Percentiles rank a stretch among this genome's conserved stretches.
These are phyloP conservation scores for Emergomyces africanus DNA, from an alignment of 2,329 filamentous ascomycete genomes.

Conservation along the genomic window DNA sequence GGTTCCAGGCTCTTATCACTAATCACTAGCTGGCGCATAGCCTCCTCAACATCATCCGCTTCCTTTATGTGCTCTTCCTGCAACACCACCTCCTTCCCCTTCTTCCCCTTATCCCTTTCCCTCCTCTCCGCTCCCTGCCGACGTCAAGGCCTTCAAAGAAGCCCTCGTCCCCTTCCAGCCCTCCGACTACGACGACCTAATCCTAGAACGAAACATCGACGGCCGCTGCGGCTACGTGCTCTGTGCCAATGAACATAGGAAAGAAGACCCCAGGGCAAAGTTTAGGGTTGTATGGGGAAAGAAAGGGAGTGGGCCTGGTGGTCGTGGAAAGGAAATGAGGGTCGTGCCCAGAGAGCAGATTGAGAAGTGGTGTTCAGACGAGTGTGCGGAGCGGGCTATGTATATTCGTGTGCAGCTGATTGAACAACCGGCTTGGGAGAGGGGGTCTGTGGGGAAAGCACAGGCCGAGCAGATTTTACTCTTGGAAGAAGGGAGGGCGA, in stretches of 20 bases:
- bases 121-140: conserved; percentile 33
- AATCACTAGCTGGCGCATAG: conserved; percentile 13
- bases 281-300: conserved; percentile 53
- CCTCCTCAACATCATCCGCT: conserved; percentile 17
- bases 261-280: conserved; percentile 44
- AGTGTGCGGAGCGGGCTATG: conserved; percentile 65
- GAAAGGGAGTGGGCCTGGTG: conserved; percentile 34
- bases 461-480: conserved; percentile 45
- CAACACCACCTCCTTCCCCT: conserved; percentile 7
- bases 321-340: conserved; percentile 41
- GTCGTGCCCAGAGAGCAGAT: conserved; percentile 60
- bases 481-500: conserved; percentile 70
- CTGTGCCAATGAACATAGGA: conserved; percentile 53
- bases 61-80: not conserved
- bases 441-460: conserved; percentile 44
- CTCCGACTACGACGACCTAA: conserved; percentile 75
- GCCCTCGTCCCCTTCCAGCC: conserved; percentile 67
- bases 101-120: conserved; percentile 3
- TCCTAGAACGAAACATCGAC: conserved; percentile 78
- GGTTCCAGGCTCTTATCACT: conserved; percentile 4
- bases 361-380: conserved; percentile 76
- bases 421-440: conserved; percentile 75
- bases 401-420: conserved; percentile 82
- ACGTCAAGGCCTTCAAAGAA: conserved; percentile 52
- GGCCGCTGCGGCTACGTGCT: conserved; percentile 72